Conservation (phyloP, 306 rosid species). For the Purshia tridentata region DNA sequence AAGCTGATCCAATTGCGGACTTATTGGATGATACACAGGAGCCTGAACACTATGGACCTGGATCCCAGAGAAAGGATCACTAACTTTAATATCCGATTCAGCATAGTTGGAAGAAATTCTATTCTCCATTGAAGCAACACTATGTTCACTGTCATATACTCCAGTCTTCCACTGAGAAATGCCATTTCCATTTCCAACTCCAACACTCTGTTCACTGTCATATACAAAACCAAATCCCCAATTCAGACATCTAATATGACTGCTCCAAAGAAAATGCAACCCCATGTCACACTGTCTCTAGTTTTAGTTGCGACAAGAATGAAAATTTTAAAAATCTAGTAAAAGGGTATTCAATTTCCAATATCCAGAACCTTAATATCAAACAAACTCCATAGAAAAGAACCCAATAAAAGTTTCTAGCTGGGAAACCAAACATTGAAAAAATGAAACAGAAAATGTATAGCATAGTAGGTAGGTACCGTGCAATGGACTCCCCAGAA, state of each 20-base stretch:
- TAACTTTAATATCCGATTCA: conserved; percentile 23
- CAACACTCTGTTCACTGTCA: conserved; percentile 35
- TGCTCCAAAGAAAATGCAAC: not conserved
- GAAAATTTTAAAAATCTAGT: not conserved
- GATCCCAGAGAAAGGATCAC: conserved; percentile 27
- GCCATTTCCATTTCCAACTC: conserved; percentile 10
- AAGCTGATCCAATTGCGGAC: conserved; percentile 32
- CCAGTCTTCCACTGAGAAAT: conserved; percentile 17
- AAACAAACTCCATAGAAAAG: not conserved
- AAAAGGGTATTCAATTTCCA: not conserved
- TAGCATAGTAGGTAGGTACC: conserved; percentile 33
- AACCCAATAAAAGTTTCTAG: not conserved
- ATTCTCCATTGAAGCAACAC: conserved; percentile 32
- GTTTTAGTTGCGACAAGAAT: no score
- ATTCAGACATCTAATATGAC: not conserved
- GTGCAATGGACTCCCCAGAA: conserved; percentile 24
- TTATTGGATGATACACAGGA: conserved; percentile 13
- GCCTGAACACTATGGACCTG: conserved; percentile 17
- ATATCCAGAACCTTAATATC: not conserved
- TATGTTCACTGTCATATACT: not conserved
- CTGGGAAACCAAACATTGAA: no score
- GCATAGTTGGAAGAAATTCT: conserved; percentile 18
- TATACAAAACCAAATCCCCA: conserved; percentile 22
- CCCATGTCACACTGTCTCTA: no score
- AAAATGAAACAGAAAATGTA: not conserved